Percentiles rank a stretch among this genome's conserved stretches.
Evolutionary conservation across 2,329 filamentous ascomycete genomes (phyloP).

Genomic region (Aureobasidium sp.): DNA sequence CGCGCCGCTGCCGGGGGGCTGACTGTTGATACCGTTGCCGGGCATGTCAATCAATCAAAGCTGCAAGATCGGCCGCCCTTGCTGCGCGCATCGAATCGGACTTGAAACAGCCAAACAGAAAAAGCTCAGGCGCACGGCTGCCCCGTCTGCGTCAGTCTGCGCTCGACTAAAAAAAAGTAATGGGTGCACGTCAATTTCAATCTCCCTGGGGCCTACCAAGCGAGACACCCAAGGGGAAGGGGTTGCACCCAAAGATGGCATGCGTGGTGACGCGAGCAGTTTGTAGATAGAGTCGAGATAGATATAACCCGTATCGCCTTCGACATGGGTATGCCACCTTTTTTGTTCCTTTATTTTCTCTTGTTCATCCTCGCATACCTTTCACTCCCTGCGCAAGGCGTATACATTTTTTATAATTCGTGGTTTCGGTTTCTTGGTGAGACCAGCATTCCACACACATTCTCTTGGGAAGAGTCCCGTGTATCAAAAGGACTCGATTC

Average conservation of each 20-base stretch:
- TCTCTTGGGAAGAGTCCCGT: conserved; percentile 7
- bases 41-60: conserved; percentile 13
- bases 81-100: conserved; percentile 11
- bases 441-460: conserved; percentile 13
- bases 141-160: conserved; percentile 14
- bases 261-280: conserved; percentile 9
- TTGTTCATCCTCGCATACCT: conserved; percentile 10
- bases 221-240: conserved; percentile 12
- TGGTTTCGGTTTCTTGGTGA: conserved; percentile 6
- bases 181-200: conserved; percentile 14
- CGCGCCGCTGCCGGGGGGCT: conserved; percentile 9
- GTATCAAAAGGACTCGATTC: conserved; percentile 8
- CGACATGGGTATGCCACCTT: conserved; percentile 3
- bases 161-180: conserved; percentile 13
- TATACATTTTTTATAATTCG: conserved; percentile 13
- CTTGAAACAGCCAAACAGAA: conserved; percentile 15
- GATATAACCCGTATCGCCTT: conserved; percentile 13
- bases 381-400: conserved; percentile 11
- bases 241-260: conserved; percentile 1
- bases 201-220: conserved; percentile 12
- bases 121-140: conserved; percentile 13
- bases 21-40: conserved; percentile 8
- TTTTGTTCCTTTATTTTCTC: conserved; percentile 9
- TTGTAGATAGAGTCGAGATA: conserved; percentile 4
- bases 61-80: conserved; percentile 13